Percentiles rank a stretch among this genome's conserved stretches.
Evolutionary conservation across 805 yeast species (phyloP).

Genomic region (Candida taoyuanica): DNA sequence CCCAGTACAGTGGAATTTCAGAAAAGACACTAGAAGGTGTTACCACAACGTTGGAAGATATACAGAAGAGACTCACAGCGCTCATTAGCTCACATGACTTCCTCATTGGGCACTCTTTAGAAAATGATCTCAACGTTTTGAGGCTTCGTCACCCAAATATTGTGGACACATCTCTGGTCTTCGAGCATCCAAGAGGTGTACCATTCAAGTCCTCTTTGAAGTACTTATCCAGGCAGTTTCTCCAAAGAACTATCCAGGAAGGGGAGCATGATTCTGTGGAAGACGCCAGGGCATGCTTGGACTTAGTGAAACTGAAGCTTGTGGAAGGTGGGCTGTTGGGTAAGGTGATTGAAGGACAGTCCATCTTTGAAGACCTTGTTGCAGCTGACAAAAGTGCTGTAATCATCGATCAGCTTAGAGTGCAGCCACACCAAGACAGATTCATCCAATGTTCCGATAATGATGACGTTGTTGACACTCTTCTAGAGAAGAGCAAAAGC

Average conservation of each 20-base stretch:
- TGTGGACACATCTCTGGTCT: conserved; percentile 75
- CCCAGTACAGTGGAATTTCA: conserved; percentile 85
- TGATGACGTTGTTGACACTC: conserved; percentile 47
- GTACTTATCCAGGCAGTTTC: conserved; percentile 55
- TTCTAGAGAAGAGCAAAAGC: conserved; percentile 20
- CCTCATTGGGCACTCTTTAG: conserved; percentile 85
- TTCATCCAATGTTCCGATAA: conserved; percentile 50
- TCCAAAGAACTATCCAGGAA: conserved; percentile 59
- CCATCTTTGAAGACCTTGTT: conserved; percentile 37
- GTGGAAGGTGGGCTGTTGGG: conserved; percentile 68
- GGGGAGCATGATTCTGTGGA: conserved; percentile 83
- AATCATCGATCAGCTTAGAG: conserved; percentile 31
- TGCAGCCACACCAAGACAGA: conserved; percentile 22
- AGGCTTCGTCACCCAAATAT: conserved; percentile 66
- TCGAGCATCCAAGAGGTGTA: conserved; percentile 78
- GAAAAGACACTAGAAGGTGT: conserved; percentile 57
- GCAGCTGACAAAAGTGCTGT: conserved; percentile 28
- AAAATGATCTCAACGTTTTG: conserved; percentile 72
- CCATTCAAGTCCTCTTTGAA: conserved; percentile 76
- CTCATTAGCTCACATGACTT: conserved; percentile 54
- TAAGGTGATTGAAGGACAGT: conserved; percentile 36
- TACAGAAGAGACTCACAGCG: conserved; percentile 51
- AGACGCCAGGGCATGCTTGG: conserved; percentile 78
- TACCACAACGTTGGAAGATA: conserved; percentile 59
- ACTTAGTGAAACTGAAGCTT: conserved; percentile 66